phyloP scores from a whole-genome alignment of 2,329 filamentous ascomycete genomes.

The Hypoxylon sp. region DNA sequence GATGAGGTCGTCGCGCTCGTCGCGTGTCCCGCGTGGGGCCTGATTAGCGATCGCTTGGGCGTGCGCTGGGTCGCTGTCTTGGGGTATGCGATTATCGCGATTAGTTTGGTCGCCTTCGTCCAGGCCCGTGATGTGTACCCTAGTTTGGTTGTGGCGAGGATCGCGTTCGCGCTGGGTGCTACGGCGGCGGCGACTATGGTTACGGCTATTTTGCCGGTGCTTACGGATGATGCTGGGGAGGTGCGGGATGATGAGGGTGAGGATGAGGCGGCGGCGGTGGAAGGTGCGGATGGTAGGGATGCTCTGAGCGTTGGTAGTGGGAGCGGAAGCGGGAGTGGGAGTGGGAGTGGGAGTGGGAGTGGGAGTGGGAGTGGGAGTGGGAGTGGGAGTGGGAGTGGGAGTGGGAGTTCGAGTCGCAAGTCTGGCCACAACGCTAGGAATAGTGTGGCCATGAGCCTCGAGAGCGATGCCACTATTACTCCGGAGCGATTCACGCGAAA shows the following conservation, averaged over 20 bases:
- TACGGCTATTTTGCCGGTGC: conserved; percentile 87
- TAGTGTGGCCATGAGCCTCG: conserved; percentile 76
- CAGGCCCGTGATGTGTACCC: conserved; percentile 91
- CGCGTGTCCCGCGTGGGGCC: conserved; percentile 84
- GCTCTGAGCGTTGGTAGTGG: conserved; percentile 42
- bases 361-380: conserved; percentile 30
- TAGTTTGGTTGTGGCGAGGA: conserved; percentile 84
- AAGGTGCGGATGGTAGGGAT: conserved; percentile 38
- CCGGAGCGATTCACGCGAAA: conserved; percentile 69
- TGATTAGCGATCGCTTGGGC: conserved; percentile 82
- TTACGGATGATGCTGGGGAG: conserved; percentile 67
- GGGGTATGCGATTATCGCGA: conserved; percentile 85
- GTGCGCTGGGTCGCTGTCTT: conserved; percentile 80
- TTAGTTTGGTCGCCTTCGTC: conserved; percentile 84
- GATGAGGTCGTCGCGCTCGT: conserved; percentile 87
- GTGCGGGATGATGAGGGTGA: conserved; percentile 42
- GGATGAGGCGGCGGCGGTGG: conserved; percentile 49
- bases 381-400: conserved; percentile 27
- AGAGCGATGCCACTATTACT: conserved; percentile 82
- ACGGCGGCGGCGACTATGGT: conserved; percentile 98
- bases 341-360: conserved; percentile 31
- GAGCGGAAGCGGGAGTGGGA: conserved; percentile 28
- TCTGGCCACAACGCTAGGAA: conserved; percentile 63
- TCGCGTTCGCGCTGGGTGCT: conserved; percentile 91
- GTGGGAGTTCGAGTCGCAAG: conserved; percentile 48